Evolutionary conservation across 1,139 yeast genomes (phyloP).

Genomic region (Spathaspora sp.): DNA sequence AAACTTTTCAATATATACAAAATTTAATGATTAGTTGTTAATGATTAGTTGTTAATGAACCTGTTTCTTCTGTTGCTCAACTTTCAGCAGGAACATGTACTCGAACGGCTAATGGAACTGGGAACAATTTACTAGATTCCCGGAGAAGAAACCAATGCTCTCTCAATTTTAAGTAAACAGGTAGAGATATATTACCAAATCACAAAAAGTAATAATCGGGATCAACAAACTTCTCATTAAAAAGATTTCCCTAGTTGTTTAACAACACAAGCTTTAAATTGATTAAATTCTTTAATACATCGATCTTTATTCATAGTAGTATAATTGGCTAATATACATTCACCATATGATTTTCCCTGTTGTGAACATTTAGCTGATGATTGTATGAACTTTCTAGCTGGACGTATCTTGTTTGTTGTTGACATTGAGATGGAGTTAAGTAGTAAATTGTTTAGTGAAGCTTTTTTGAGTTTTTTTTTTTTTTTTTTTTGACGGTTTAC

Average conservation of each 20-base stretch:
- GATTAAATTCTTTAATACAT: conserved; percentile 56
- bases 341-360: conserved; percentile 56
- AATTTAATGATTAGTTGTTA: too few species aligned
- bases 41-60: too few species aligned
- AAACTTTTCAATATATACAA: too few species aligned
- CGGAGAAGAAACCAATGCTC: background rate
- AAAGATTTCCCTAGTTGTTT: conserved; percentile 13
- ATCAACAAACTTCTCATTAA: background rate
- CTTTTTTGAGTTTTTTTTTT: too few species aligned
- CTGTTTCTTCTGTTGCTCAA: too few species aligned
- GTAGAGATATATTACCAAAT: background rate
- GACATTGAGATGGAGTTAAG: background rate
- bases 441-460: too few species aligned
- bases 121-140: background rate
- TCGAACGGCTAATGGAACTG: too few species aligned
- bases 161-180: background rate
- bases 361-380: conserved; percentile 39
- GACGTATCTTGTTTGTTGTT: conserved; percentile 28
- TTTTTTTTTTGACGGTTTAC: too few species aligned
- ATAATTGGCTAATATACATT: conserved; percentile 58
- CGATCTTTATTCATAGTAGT: conserved; percentile 54
- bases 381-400: conserved; percentile 38
- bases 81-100: too few species aligned
- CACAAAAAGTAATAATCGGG: background rate
- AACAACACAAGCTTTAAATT: conserved; percentile 58